Percentiles rank a stretch among this genome's conserved stretches.
Conservation (phyloP, 805 yeast genomes). For the Ogataea saltuana region DNA sequence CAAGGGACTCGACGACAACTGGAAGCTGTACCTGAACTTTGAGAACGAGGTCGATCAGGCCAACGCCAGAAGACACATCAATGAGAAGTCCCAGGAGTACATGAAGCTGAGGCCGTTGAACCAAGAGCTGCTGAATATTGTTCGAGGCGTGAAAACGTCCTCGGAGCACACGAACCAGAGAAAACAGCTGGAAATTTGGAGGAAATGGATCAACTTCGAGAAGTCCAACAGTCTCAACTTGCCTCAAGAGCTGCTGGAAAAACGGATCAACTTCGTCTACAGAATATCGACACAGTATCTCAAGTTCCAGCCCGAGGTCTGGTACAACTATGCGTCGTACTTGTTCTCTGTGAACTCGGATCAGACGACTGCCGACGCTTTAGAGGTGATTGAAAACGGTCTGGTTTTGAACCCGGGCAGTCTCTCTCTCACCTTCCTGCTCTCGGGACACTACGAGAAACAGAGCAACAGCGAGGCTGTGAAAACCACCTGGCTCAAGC, state of each 20-base stretch:
- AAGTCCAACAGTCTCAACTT: constrained; percentile 65
- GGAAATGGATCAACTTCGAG: constrained; percentile 80
- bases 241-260: constrained; percentile 47
- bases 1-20: constrained; percentile 67
- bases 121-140: constrained; percentile 64
- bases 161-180: constrained; percentile 23
- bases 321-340: constrained; percentile 59
- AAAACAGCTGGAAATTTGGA: constrained; percentile 59
- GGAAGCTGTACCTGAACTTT: constrained; percentile 81
- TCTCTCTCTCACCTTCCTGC: constrained; percentile 60
- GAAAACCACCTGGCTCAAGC: constrained; percentile 46
- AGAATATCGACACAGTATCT: constrained; percentile 63
- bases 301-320: constrained; percentile 68
- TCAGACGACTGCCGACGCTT: constrained; percentile 18
- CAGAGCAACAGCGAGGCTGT: constrained; percentile 53
- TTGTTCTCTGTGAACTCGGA: constrained; percentile 17
- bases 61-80: constrained; percentile 81
- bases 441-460: constrained; percentile 70
- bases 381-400: constrained; percentile 55
- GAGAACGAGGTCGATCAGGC: constrained; percentile 74
- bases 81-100: constrained; percentile 79
- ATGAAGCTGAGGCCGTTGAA: constrained; percentile 83
- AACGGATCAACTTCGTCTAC: constrained; percentile 70
- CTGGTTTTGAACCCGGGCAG: constrained; percentile 68
- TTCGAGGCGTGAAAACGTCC: constrained; percentile 32